Conservation (phyloP, 2,329 filamentous ascomycete species). For the Chaetomiaceae sp. region DNA sequence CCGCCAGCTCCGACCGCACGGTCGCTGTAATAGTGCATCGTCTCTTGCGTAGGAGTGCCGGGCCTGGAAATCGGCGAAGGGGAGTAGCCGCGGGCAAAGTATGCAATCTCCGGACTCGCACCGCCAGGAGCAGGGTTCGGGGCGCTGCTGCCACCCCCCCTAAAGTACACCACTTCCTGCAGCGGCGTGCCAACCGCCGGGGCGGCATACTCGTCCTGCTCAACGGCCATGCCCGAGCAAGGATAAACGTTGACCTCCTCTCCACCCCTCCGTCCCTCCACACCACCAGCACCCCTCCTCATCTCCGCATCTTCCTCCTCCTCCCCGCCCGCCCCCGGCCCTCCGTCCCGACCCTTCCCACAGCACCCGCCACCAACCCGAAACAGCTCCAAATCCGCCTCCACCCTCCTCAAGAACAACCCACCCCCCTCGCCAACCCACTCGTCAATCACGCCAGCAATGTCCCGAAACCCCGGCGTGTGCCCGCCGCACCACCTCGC, state of each 20-base stretch:
- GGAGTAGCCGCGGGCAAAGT: neutral
- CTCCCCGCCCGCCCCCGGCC: neutral
- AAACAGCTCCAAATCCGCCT: conserved; percentile 57
- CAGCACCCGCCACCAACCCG: conserved; percentile 24
- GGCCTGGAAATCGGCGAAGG: neutral
- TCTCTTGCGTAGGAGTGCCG: neutral
- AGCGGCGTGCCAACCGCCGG: neutral
- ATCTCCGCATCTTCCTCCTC: neutral
- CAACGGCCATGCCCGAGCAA: conserved; percentile 21
- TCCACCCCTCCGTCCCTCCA: neutral
- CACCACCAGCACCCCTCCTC: neutral
- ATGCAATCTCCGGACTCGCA: neutral
- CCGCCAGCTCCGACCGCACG: too few species aligned
- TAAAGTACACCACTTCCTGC: conserved; percentile 4
- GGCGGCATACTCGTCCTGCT: conserved; percentile 10
- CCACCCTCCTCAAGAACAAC: conserved; percentile 55
- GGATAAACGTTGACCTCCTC: conserved; percentile 13
- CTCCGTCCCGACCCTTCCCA: neutral
- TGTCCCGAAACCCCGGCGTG: conserved; percentile 54
- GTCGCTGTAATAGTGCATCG: too few species aligned
- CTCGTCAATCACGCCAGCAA: conserved; percentile 55
- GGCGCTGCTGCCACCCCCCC: neutral
- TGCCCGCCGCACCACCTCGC: conserved; percentile 55
- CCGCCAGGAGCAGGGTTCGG: too few species aligned
- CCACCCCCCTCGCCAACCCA: conserved; percentile 53